Base-by-base conservation (phyloP, 176 grass and related monocot genomes). In the Bonia amplexicaulis region DNA sequence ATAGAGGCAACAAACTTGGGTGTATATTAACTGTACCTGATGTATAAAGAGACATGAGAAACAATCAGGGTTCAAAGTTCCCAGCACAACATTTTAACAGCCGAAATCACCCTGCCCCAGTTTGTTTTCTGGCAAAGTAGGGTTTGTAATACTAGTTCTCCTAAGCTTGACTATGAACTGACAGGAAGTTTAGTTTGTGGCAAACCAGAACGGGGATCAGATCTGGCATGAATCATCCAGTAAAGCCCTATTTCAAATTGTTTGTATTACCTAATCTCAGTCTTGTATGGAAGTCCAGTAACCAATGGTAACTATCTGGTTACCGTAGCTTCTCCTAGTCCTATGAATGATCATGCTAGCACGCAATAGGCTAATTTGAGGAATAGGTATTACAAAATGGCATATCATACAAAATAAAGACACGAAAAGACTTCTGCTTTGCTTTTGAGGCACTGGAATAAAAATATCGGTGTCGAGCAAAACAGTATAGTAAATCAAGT, bases 1-100 rank as follows among this genome's bases (percentile, higher is more conserved):
- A 98, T 58, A 93, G 77, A 81, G 96, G 93, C 76, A 98, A 82
- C 66, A 98, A 91, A 90, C 96, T 95, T 80, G 96, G 96, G 65
- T 98, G 96, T 64, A 95, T 90, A 87, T 98, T 98, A 87, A 98
- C 91, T 61, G 96, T 98, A 31, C 96, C 96, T 98, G 80, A 60
- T 71, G 88, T 73, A 67, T 6, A 65, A 62, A 26, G 20, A 35
- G 19, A 77, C 65, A 79, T 79, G 15, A 1, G 26, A 66, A 42
- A 58, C 66, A 7, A 73, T 73, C 47, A 73, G 72, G 46, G 39
- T 9, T 63, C 58, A 73, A n/a, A 14, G 22, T n/a, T 76, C 13
- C 17, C 3, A 76, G 31, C 61, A 67, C 33, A 57, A 41, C 52
- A 77, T 62, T 66, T 20, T 41, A 16, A 33, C 22, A 79, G 19